These are phyloP conservation scores for Actinomortierella wolfii DNA, from an alignment of 371 early-diverging fungal species.

Conservation along the genomic window DNA sequence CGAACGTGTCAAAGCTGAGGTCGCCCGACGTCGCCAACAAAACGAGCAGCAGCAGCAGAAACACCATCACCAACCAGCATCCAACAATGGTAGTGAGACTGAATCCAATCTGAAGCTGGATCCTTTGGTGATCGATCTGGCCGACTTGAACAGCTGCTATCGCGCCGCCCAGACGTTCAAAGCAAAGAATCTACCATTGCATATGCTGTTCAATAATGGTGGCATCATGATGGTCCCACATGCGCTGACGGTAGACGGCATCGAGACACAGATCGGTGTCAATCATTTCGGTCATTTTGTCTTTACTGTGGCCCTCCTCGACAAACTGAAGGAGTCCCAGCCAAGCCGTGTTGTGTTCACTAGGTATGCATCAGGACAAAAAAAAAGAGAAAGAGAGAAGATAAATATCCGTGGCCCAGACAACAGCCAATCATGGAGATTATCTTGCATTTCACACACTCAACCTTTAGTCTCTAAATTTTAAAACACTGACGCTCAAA, in stretches of 20 bases:
- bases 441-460: too few species aligned
- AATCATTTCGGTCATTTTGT: slow-evolving; percentile 83
- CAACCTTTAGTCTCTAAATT: too few species aligned
- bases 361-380: too few species aligned
- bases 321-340: slow-evolving; percentile 48
- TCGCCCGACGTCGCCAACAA: too few species aligned
- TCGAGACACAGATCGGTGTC: slow-evolving; percentile 74
- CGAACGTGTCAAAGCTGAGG: slow-evolving; percentile 53
- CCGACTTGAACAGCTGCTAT: slow-evolving; percentile 53
- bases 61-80: too few species aligned
- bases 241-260: slow-evolving; percentile 65
- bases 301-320: slow-evolving; percentile 63
- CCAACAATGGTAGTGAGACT: too few species aligned
- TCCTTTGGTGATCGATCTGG: slow-evolving; percentile 62
- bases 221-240: slow-evolving; percentile 75
- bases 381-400: too few species aligned
- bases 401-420: too few species aligned
- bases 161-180: slow-evolving; percentile 59
- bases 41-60: too few species aligned
- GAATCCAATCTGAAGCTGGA: too few species aligned
- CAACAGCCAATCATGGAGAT: too few species aligned
- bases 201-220: slow-evolving; percentile 69
- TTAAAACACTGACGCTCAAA: too few species aligned
- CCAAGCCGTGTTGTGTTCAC: slow-evolving; percentile 52
- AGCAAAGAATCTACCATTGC: slow-evolving; percentile 47